Evolutionary conservation across 2,329 filamentous ascomycete genomes (phyloP).

Genomic region (Tolypocladium paradoxum): DNA sequence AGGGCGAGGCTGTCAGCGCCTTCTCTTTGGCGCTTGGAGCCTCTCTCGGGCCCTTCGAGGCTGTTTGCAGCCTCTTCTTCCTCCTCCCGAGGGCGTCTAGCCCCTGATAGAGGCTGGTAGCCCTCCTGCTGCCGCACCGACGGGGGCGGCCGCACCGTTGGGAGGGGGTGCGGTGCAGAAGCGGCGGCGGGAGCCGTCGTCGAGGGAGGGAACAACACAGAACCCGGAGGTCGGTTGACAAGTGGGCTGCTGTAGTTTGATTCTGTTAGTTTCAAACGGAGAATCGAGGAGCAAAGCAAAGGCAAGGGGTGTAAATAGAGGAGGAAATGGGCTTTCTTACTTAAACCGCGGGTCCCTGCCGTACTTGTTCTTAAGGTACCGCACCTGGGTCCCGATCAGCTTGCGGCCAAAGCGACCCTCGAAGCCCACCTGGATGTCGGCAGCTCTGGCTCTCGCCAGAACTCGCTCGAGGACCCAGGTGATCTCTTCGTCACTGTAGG

Average conservation of each 20-base stretch:
- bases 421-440: constrained; percentile 17
- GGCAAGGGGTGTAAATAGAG: neutral
- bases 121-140: neutral
- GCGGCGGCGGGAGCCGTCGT: neutral
- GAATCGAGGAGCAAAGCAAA: neutral
- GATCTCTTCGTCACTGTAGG: constrained; percentile 24
- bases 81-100: neutral
- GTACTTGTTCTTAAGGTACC: constrained; percentile 30
- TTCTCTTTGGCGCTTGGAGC: neutral
- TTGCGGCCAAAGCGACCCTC: constrained; percentile 14
- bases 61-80: neutral
- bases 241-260: neutral
- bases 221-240: neutral
- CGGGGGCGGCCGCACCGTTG: neutral
- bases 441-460: constrained; percentile 13
- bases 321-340: constrained; percentile 14
- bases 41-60: neutral
- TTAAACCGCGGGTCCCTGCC: constrained; percentile 26
- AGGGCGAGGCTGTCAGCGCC: neutral
- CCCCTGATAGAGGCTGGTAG: neutral
- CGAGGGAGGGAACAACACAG: neutral
- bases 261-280: neutral
- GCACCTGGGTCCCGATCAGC: constrained; percentile 23
- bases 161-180: neutral
- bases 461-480: constrained; percentile 20